A percentile compares a stretch with the other conserved stretches of the same genome.
Evolutionary conservation across 768 basidiomycete genomes (phyloP).

Genomic region (Pulveroboletus frians): DNA sequence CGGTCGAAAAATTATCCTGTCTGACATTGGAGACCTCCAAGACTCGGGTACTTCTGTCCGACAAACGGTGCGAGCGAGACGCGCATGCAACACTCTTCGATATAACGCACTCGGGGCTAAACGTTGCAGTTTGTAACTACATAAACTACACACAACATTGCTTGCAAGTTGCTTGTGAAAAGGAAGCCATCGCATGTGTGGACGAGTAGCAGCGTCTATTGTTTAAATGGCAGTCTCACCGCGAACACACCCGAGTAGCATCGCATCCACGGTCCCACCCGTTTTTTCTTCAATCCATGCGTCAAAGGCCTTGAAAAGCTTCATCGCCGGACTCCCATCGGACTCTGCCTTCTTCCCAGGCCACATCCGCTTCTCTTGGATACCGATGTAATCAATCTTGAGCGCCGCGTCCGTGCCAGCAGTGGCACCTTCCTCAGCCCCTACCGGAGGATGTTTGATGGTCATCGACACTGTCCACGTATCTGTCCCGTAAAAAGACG

Average conservation of each 20-base stretch:
- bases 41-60: too few relatives aligned
- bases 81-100: too few relatives aligned
- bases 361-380: constrained; percentile 84
- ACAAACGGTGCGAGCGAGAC: too few relatives aligned
- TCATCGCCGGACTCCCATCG: constrained; percentile 57
- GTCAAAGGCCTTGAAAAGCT: constrained; percentile 70
- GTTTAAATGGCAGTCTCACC: constrained; percentile 46
- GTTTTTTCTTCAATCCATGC: constrained; percentile 64
- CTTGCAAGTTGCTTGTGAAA: too few relatives aligned
- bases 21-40: neutral
- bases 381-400: constrained; percentile 69
- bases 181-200: too few relatives aligned
- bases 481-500: constrained; percentile 75
- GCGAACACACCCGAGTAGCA: constrained; percentile 66
- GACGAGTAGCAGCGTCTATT: neutral
- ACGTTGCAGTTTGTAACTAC: too few relatives aligned
- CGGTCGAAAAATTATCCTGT: too few relatives aligned
- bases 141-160: too few relatives aligned
- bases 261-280: constrained; percentile 59
- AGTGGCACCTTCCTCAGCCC: neutral
- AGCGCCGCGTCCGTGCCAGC: constrained; percentile 27
- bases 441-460: constrained; percentile 43
- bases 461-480: constrained; percentile 71
- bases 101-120: too few relatives aligned
- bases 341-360: constrained; percentile 55